phyloP scores from a whole-genome alignment of 1,139 yeast genomes.

The Kurtzmaniella quercitrusa region DNA sequence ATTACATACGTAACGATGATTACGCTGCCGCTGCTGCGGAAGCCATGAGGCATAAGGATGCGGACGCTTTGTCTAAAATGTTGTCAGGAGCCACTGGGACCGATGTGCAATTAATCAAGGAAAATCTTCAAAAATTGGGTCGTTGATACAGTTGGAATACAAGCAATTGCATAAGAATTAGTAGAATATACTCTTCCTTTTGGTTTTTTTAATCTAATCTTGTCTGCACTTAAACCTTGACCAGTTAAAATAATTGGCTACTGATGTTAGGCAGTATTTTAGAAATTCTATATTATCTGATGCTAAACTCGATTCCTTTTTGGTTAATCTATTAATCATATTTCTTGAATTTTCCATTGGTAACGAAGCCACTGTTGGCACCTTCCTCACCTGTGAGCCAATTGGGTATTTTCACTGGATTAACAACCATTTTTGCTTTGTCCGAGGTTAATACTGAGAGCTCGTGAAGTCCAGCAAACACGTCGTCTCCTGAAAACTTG shows the following conservation, averaged over 20 bases:
- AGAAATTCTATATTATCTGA: too few species aligned
- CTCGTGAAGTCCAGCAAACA: constrained; percentile 77
- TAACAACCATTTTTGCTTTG: constrained; percentile 36
- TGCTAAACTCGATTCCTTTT: neutral
- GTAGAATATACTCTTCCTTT: too few species aligned
- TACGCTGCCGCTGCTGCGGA: constrained; percentile 54
- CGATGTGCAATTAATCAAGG: constrained; percentile 17
- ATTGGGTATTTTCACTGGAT: constrained; percentile 57
- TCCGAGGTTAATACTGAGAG: constrained; percentile 41
- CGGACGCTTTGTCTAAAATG: constrained; percentile 34
- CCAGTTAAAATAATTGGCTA: too few species aligned
- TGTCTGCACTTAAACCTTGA: constrained; percentile 2
- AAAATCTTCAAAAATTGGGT: constrained; percentile 9
- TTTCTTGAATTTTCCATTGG: constrained; percentile 34
- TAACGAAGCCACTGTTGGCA: constrained; percentile 40
- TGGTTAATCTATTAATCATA: neutral
- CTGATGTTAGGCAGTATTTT: too few species aligned
- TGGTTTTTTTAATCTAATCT: neutral
- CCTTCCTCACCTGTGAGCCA: constrained; percentile 85
- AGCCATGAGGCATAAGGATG: constrained; percentile 54
- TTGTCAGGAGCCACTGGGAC: constrained; percentile 21
- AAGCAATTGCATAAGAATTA: too few species aligned
- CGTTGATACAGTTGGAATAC: neutral
- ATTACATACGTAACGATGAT: constrained; percentile 53
- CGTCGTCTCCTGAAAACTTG: constrained; percentile 63